Evolutionary conservation across 441 rosid species (phyloP), one percentile per base, ranked within the genome.

Genomic region (Isatis lusitanica): DNA sequence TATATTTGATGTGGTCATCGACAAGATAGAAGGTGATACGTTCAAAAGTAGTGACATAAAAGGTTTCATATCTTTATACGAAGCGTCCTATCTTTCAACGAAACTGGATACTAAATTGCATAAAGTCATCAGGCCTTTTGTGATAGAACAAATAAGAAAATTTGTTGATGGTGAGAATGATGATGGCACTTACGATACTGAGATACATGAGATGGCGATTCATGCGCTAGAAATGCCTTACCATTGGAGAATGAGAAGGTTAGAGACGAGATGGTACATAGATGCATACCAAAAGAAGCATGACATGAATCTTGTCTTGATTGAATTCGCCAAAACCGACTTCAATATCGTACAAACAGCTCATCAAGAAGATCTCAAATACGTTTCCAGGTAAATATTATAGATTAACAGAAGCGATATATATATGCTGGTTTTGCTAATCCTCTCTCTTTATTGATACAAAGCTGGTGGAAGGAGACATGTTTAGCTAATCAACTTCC

Each of bases 171-270:
- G 39, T 13, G 7, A 53, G 16, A 13, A 10, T 13, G 7, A 53
- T 21, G 24, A 10, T 61, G 69, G 65, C 33, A 43, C 66, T 18
- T 5, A 48, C 40, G 21, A 17, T 6, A 6, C 10, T 51, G 33
- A 21, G 40, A 11, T 28, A 6, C 53, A 53, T 6, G 78, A 59
- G 58, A 61, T 36, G 4, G 77, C 77, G 40, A 51, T 24, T 0
- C 85, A 78, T 73, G 84, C 84, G 3, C 48, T 81, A 74, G 85
- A 85, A 61, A 68, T 77, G 73, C 84, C 86, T 0, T 59, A 78
- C 21, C 83, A 79, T 36, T 68, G 79, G 80, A 76, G 85, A 68
- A 51, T 79, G 68, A 44, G 6, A 56, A 75, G 85, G 63, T 12
- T 78, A 46, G 85, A 83, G 10, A 75, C 81, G 1, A 78, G 80